phyloP scores from a whole-genome alignment of 208 protist genomes.

The Wallacemonas rigidus region DNA sequence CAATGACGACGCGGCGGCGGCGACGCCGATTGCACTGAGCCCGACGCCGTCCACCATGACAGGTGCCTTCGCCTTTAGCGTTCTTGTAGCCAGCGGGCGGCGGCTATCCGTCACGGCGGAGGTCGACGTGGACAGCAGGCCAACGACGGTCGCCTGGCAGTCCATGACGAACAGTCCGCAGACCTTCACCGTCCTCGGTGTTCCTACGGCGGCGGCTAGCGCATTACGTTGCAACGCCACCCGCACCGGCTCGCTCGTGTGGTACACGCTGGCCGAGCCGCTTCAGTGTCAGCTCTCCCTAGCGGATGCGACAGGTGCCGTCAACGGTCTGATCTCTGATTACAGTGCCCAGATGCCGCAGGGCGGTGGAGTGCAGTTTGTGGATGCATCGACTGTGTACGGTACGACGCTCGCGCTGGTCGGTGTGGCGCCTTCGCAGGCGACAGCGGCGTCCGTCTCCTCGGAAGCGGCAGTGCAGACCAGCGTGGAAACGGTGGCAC shows the following conservation, averaged over 20 bases:
- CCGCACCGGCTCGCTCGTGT: constrained; percentile 43
- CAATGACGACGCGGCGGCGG: constrained; percentile 30
- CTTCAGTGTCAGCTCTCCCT: constrained; percentile 55
- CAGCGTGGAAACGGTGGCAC: not conserved
- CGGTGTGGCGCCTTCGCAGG: constrained; percentile 32
- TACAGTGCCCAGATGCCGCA: constrained; percentile 55
- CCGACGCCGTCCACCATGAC: constrained; percentile 51
- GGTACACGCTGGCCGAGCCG: constrained; percentile 54
- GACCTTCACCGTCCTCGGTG: constrained; percentile 61
- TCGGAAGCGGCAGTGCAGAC: not conserved
- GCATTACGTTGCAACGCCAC: constrained; percentile 45
- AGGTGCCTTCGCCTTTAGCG: constrained; percentile 59
- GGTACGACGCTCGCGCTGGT: constrained; percentile 30
- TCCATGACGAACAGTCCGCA: constrained; percentile 70
- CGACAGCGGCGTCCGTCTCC: not conserved
- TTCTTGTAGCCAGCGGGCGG: constrained; percentile 28
- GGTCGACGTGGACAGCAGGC: constrained; percentile 23
- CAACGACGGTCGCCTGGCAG: constrained; percentile 19
- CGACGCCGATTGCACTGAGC: constrained; percentile 38
- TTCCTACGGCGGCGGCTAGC: constrained; percentile 46
- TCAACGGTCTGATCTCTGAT: constrained; percentile 67
- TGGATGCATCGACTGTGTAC: constrained; percentile 15
- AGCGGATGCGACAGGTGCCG: constrained; percentile 38
- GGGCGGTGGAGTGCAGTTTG: constrained; percentile 41
- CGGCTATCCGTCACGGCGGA: constrained; percentile 41